These are phyloP conservation scores for Phlebopus sp. DNA, from an alignment of 1,284 basidiomycete species.

Conservation along the genomic window DNA sequence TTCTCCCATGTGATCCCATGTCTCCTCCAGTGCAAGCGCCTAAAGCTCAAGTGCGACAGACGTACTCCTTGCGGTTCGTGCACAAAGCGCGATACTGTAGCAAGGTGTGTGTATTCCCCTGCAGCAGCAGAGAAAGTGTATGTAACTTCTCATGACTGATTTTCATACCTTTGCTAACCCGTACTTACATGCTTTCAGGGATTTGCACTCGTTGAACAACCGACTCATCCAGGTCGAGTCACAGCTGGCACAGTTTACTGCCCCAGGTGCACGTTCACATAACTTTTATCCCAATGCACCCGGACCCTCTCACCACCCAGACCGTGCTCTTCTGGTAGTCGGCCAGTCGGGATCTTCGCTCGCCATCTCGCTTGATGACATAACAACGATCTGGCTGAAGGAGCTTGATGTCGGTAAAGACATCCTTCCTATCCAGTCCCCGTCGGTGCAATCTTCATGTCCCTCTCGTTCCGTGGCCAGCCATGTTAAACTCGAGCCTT, in stretches of 20 bases:
- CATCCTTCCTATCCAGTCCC: slow-evolving; percentile 19
- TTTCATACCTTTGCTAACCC: slow-evolving; percentile 5
- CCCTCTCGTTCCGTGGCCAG: slow-evolving; percentile 9
- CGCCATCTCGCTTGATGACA: slow-evolving; percentile 53
- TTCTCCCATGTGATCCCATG: slow-evolving; percentile 4
- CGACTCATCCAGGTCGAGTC: slow-evolving; percentile 62
- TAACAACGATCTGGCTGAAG: slow-evolving; percentile 57
- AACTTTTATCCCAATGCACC: slow-evolving; percentile 36
- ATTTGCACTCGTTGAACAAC: slow-evolving; percentile 78
- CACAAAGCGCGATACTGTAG: slow-evolving; percentile 70
- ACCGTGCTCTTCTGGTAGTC: slow-evolving; percentile 39
- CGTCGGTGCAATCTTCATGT: slow-evolving; percentile 14
- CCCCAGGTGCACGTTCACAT: slow-evolving; percentile 38
- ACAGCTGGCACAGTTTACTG: slow-evolving; percentile 49
- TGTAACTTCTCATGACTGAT: slow-evolving; percentile 26
- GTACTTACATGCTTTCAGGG: slow-evolving; percentile 37
- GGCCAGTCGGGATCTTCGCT: slow-evolving; percentile 47
- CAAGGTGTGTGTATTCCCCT: slow-evolving; percentile 71
- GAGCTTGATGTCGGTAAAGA: slow-evolving; percentile 41
- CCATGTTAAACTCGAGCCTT: slow-evolving; percentile 49
- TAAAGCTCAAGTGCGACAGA: slow-evolving; percentile 79
- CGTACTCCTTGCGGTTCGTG: slow-evolving; percentile 72
- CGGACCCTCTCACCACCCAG: slow-evolving; percentile 28
- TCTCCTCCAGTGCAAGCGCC: slow-evolving; percentile 67
- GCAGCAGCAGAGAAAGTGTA: slow-evolving; percentile 81